Conservation (phyloP, 2,329 filamentous ascomycete genomes). For the Leptoxyphium fumago region DNA sequence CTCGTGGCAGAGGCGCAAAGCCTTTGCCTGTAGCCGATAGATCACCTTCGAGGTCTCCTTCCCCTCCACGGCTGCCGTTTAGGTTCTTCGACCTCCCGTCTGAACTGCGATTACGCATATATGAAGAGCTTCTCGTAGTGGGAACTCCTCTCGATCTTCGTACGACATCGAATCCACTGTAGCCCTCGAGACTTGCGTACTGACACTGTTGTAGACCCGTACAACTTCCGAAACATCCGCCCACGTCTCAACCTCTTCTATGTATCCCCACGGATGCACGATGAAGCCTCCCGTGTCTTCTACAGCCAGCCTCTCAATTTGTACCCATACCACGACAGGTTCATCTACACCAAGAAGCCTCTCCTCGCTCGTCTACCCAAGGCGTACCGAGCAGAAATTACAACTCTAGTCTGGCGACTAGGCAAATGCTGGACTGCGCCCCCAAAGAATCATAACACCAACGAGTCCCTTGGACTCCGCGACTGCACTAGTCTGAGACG, state of each 20-base stretch:
- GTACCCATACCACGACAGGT: slow-evolving; percentile 50
- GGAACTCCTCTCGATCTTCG: slow-evolving; percentile 44
- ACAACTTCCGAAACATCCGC: slow-evolving; percentile 49
- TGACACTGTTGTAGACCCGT: slow-evolving; percentile 30
- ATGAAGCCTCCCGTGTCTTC: slow-evolving; percentile 50
- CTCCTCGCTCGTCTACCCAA: slow-evolving; percentile 51
- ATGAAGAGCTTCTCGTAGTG: slow-evolving; percentile 45
- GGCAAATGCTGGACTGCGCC: slow-evolving; percentile 60
- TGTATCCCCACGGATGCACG: slow-evolving; percentile 45
- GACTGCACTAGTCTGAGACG: slow-evolving; percentile 46
- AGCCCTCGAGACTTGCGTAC: background rate
- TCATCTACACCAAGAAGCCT: slow-evolving; percentile 61
- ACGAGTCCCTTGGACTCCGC: slow-evolving; percentile 45
- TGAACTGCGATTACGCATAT: slow-evolving; percentile 56
- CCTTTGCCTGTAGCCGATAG: too few relatives aligned
- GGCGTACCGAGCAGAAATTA: slow-evolving; percentile 45
- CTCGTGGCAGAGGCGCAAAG: too few relatives aligned
- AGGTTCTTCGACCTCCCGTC: slow-evolving; percentile 53
- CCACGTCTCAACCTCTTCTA: slow-evolving; percentile 43
- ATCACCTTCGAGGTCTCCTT: slow-evolving; percentile 9
- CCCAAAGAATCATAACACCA: slow-evolving; percentile 56
- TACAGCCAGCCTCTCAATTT: slow-evolving; percentile 52
- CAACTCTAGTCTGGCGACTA: slow-evolving; percentile 52
- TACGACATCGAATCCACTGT: slow-evolving; percentile 4
- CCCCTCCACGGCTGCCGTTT: slow-evolving; percentile 31